Evolutionary conservation across 2,329 filamentous ascomycete genomes (phyloP).

Genomic region (Davidsoniella eucalypti): DNA sequence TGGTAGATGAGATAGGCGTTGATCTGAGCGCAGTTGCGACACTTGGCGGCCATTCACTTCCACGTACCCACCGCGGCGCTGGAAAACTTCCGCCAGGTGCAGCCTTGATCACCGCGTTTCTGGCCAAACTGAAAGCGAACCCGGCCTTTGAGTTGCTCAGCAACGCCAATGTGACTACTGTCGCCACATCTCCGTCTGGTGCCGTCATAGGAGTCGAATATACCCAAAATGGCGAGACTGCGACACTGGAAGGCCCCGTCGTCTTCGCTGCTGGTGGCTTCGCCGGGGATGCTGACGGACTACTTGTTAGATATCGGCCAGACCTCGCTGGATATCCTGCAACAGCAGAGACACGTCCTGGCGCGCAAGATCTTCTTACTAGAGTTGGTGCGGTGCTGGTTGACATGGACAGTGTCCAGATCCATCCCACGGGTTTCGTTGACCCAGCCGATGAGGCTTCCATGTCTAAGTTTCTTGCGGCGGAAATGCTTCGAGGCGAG

Average conservation of each 20-base stretch:
- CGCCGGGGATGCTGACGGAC: conserved; percentile 40
- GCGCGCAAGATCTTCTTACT: conserved; percentile 30
- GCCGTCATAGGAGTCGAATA: conserved; percentile 38
- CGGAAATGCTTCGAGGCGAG: conserved; percentile 45
- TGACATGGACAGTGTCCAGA: conserved; percentile 41
- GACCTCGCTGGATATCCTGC: conserved; percentile 44
- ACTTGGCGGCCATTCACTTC: conserved; percentile 40
- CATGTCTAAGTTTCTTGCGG: conserved; percentile 44
- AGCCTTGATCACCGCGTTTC: conserved; percentile 37
- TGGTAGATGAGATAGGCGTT: conserved; percentile 38
- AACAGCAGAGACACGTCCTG: conserved; percentile 43
- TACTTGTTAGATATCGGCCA: conserved; percentile 38
- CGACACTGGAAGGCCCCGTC: conserved; percentile 33
- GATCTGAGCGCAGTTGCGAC: conserved; percentile 41
- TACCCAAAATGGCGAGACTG: conserved; percentile 18
- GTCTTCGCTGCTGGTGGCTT: conserved; percentile 47
- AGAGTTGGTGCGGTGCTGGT: conserved; percentile 26
- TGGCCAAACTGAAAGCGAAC: conserved; percentile 32
- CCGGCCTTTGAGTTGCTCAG: conserved; percentile 35
- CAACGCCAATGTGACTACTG: conserved; percentile 31
- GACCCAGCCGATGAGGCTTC: conserved; percentile 30
- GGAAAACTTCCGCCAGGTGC: conserved; percentile 41
- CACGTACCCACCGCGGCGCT: conserved; percentile 40
- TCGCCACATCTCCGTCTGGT: conserved; percentile 11
- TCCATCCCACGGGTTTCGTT: conserved; percentile 49